A percentile compares a stretch with the other conserved stretches of the same genome.
phyloP scores from a whole-genome alignment of 2,329 filamentous ascomycete species.

The Cadophora malorum region DNA sequence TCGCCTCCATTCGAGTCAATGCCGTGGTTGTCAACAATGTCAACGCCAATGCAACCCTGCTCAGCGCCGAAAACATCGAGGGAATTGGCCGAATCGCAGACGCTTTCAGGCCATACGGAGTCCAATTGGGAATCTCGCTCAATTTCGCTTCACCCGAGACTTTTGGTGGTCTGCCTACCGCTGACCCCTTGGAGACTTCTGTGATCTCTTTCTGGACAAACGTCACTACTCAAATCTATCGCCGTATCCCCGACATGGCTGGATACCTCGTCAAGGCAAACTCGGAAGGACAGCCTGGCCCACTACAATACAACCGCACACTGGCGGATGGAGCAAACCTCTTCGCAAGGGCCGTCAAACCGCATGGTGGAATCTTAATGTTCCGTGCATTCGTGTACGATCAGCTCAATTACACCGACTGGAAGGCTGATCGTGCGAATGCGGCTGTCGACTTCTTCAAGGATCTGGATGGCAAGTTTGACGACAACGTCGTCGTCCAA shows the following conservation, averaged over 20 bases:
- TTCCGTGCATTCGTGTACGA: slow-evolving; percentile 78
- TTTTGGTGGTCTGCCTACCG: slow-evolving; percentile 63
- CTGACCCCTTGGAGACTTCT: slow-evolving; percentile 65
- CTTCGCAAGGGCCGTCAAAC: slow-evolving; percentile 65
- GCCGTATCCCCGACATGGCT: slow-evolving; percentile 67
- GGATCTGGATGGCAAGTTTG: slow-evolving; percentile 67
- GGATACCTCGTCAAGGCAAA: slow-evolving; percentile 76
- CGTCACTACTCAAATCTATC: slow-evolving; percentile 65
- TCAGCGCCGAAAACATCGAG: slow-evolving; percentile 63
- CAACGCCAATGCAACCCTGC: slow-evolving; percentile 67
- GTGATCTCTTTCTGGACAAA: slow-evolving; percentile 70
- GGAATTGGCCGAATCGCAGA: slow-evolving; percentile 69
- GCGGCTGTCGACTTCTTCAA: slow-evolving; percentile 72
- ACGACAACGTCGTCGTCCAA: slow-evolving; percentile 74
- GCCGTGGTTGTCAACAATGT: slow-evolving; percentile 74
- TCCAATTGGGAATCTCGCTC: slow-evolving; percentile 69
- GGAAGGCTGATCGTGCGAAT: slow-evolving; percentile 72
- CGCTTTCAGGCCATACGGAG: slow-evolving; percentile 69
- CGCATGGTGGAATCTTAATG: slow-evolving; percentile 68
- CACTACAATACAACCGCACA: slow-evolving; percentile 72
- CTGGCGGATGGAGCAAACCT: slow-evolving; percentile 72
- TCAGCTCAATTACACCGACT: slow-evolving; percentile 62
- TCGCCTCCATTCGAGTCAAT: slow-evolving; percentile 71
- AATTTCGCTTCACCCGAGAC: slow-evolving; percentile 70
- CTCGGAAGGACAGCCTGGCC: slow-evolving; percentile 75